These are phyloP conservation scores for Rutidosis leptorrhynchoides DNA, from an alignment of 129 eudicot species.

Conservation along the genomic window DNA sequence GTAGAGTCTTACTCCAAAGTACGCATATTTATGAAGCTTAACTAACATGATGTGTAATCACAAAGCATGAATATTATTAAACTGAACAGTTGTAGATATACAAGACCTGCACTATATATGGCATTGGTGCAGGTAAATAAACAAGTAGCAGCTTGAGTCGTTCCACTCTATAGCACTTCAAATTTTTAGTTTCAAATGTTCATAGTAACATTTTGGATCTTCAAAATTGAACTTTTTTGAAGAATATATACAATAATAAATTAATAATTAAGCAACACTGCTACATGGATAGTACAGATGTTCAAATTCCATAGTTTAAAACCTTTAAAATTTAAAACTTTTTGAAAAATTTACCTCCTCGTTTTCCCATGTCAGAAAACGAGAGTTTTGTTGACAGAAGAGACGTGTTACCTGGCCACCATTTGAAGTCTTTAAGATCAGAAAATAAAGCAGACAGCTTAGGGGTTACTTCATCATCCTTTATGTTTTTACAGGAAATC, in stretches of 20 bases:
- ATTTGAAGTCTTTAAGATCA: too few species aligned
- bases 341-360: slow-evolving; percentile 67
- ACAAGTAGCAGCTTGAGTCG: slow-evolving; percentile 1
- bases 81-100: not conserved
- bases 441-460: too few species aligned
- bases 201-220: not conserved
- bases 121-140: not conserved
- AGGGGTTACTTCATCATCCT: slow-evolving; percentile 52
- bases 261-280: slow-evolving; percentile 12
- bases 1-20: not conserved
- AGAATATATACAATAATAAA: slow-evolving; percentile 19
- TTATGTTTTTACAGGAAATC: slow-evolving; percentile 69
- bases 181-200: slow-evolving; percentile 7
- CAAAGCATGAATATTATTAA: not conserved
- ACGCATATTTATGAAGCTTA: slow-evolving; percentile 3
- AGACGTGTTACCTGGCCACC: slow-evolving; percentile 47
- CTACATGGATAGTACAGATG: not conserved
- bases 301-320: slow-evolving; percentile 15
- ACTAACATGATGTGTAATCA: slow-evolving; percentile 2
- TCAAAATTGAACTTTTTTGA: slow-evolving; percentile 14
- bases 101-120: not conserved
- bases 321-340: slow-evolving; percentile 42
- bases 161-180: not conserved
- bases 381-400: slow-evolving; percentile 50
- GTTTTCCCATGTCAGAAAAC: slow-evolving; percentile 69